These are phyloP conservation scores for Rosellinia necatrix DNA, from an alignment of 2,329 filamentous ascomycete genomes.

Conservation along the genomic window DNA sequence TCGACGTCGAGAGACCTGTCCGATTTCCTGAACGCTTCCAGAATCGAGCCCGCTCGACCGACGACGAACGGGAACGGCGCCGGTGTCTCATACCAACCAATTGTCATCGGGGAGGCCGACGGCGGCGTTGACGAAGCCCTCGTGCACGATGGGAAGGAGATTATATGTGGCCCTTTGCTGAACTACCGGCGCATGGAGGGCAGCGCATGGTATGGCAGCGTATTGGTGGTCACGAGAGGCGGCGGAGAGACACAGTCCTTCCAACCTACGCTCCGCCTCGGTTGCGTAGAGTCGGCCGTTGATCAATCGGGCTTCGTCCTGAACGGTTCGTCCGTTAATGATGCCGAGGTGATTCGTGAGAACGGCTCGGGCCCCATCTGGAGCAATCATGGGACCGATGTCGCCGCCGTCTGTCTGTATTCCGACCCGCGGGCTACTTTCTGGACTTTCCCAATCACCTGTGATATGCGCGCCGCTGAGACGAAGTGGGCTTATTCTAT, in stretches of 20 bases:
- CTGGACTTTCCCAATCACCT: conserved; percentile 85
- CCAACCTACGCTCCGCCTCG: conserved; percentile 63
- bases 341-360: conserved; percentile 32
- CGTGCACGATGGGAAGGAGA: conserved; percentile 57
- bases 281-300: conserved; percentile 43
- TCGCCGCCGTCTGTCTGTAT: conserved; percentile 66
- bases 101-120: conserved; percentile 50
- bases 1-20: conserved; percentile 58
- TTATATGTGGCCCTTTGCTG: conserved; percentile 73
- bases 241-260: conserved; percentile 63
- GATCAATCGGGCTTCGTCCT: conserved; percentile 37
- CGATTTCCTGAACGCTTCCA: conserved; percentile 59
- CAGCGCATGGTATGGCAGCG: conserved; percentile 78
- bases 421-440: conserved; percentile 76
- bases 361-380: conserved; percentile 50
- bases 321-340: conserved; percentile 40
- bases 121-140: conserved; percentile 32
- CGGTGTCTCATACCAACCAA: conserved; percentile 52
- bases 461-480: conserved; percentile 74
- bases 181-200: conserved; percentile 78
- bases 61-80: conserved; percentile 40
- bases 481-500: conserved; percentile 80
- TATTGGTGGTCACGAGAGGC: conserved; percentile 79
- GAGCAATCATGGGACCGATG: conserved; percentile 41
- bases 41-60: conserved; percentile 50